Evolutionary conservation across 139 green algal species (phyloP).

Genomic region (Monoraphidium neglectum): DNA sequence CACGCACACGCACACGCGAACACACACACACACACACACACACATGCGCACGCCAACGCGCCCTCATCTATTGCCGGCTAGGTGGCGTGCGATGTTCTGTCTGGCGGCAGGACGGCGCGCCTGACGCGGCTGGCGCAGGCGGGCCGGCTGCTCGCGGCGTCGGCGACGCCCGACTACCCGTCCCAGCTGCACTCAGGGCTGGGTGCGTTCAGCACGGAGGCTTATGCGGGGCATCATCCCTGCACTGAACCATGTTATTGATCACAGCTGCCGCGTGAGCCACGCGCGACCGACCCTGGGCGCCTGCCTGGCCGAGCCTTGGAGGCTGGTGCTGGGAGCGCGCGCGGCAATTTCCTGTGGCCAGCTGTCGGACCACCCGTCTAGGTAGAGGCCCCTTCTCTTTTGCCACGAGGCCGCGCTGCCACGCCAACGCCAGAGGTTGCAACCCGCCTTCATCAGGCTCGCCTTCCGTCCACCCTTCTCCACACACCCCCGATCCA

Average conservation of each 20-base stretch:
- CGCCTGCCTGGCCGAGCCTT: neutral
- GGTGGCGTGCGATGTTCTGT: constrained; percentile 54
- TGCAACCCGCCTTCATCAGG: no score
- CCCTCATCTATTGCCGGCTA: constrained; percentile 40
- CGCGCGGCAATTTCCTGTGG: no score
- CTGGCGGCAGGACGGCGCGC: constrained; percentile 51
- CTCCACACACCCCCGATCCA: no score
- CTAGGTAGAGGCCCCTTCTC: no score
- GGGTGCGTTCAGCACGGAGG: constrained; percentile 36
- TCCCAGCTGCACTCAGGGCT: constrained; percentile 63
- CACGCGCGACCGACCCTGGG: neutral
- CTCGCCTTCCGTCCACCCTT: no score
- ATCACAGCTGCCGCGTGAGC: neutral
- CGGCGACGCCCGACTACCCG: constrained; percentile 49
- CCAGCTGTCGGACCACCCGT: no score
- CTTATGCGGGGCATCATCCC: constrained; percentile 20
- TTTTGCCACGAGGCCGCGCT: no score
- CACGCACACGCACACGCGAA: no score
- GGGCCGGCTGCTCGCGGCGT: constrained; percentile 47
- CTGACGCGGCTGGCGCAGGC: constrained; percentile 57
- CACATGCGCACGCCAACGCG: no score
- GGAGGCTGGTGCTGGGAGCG: neutral
- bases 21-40: no score
- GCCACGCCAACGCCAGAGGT: no score
- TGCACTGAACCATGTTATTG: neutral